Evolutionary conservation across 2,329 filamentous ascomycete genomes (phyloP), one percentile per base, ranked within the genome.

Genomic region (Ophiostoma angusticollis): DNA sequence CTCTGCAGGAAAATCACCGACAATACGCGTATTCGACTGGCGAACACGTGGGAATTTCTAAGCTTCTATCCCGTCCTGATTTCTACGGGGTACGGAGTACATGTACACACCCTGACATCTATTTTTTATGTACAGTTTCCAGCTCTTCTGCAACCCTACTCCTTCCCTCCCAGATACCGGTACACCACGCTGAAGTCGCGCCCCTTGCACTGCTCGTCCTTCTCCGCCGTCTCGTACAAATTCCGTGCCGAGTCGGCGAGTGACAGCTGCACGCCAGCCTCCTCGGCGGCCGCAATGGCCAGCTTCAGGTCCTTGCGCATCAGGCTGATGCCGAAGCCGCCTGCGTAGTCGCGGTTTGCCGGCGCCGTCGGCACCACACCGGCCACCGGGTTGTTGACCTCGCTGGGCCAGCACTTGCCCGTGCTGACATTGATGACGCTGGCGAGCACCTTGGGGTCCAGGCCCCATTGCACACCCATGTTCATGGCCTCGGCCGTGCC

Each of bases 331-430:
- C 80, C 80, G 48, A 89, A 91, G 0, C 84, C 84, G 32, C 84
- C 84, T 14, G 64, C 59, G 51, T 86, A 98, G 39, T 81, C 86
- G 41, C 80, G 68, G 39, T 69, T 73, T 0, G 86, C 81, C 0
- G 89, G 86, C 2, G 84, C 74, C 1, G 70, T 74, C 44, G 80
- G 76, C 17, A 89, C 70, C 0, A 95, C 86, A 12, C 86, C 87
- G 9, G 78, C 78, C 3, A 96, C 86, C 0, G 91, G 91, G 55
- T 96, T 96, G 62, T 98, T 98, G 45, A 93, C 67, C 61, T 95
- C 87, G 52, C 80, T 91, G 1, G 89, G 86, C 91, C 91, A 98
- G 68, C 87, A 96, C 48, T 71, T 75, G n/a, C 91, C 91, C 0
- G 89, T 95, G 50, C 84, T 91, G 4, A 82, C 81, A 56, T 95